Base-by-base conservation (phyloP, 306 rosid genomes). In the Alnus glutinosa region DNA sequence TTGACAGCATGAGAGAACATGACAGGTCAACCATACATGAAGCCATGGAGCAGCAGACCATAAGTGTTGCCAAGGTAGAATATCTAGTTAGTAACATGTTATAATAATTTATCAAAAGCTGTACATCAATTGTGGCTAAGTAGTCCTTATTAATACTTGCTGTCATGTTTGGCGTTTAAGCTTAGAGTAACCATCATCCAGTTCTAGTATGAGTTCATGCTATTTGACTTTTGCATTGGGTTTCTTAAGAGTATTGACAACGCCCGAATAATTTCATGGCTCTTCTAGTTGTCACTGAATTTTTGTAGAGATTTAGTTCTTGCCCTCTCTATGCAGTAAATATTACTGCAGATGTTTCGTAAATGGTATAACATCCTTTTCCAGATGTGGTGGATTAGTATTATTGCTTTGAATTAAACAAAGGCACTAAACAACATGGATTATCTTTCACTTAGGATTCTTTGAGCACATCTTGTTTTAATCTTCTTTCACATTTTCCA, bases 1-100 rank as follows among this genome's bases (percentile, higher is more conserved):
- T 77, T 71, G 50, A 51, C 89, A 94, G 98, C 84, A 94, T 91
- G 98, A 89, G 97, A 86, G 97, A 89, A 82, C 98, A 94, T 84
- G 98, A 94, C 52, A 89, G 98, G 87, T 93, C 98, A 78, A 94
- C 98, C 50, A 92, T 94, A 84, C 98, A 94, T 84, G 98, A 94
- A 89, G 98, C 98, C 87, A 94, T 94, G 98, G 98, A 92, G 83
- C 98, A 94, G 89, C 98, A 94, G 87, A 94, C 98, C 61, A 92
- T 94, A 85, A 94, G 98, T 83, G 97, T 94, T 62, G 98, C 98
- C 84, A 92, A 94, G 97, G 97, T 92, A 86, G 74, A 82, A 78
- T 82, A 18, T 46, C 71, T 18, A 74, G 42, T 75, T 19, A 36
- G 50, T 13, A 59, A 30, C 68, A 37, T 71, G 48, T 37, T 15